Base-by-base conservation (phyloP, 768 basidiomycete genomes). In the Arthromyces matolae region DNA sequence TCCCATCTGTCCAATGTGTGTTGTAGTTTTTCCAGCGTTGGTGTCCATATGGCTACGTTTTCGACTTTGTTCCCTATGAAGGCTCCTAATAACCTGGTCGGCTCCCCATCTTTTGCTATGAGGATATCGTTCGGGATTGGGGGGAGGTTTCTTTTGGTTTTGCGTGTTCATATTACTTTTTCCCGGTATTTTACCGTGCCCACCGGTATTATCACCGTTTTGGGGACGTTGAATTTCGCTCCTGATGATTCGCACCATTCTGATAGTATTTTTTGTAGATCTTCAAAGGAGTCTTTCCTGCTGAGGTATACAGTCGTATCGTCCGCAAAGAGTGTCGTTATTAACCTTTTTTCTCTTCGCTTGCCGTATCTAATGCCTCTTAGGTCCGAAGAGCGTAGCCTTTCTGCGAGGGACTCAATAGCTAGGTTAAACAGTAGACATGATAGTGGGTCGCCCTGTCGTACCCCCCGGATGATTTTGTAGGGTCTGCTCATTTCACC, bases 181-280 rank as follows among this genome's bases (percentile, higher is more conserved):
- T 33, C 13, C 16, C 9, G 4, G 10, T 4, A 22, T 1, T 2
- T 2, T 7, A 20, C 23, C 0, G 10, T 4, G 32, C 72, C 71
- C 0, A 71, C 57, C 0, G 70, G 71, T 2, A 73, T 59, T 3
- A 69, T 47, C 32, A 69, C 64, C 0, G 75, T 76, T 50, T 76
- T 77, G 0, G 50, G 37, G 0, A 59, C 49, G 42, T 76, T 77
- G 55, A 75, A 77, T 39, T 67, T 69, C 0, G 73, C 73, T 0
- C 65, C 57, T 3, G 69, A 69, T 5, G 65, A 69, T 0, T 8
- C 8, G 46, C 71, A 77, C 75, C 75, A 78, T 1, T 14, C 37
- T 0, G 59, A 18, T 0, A 76, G 68, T 1, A 75, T 60, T 0
- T 23, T 1, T 3, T 52, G 25, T 0, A 76, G 60, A 1, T 49